Evolutionary conservation across 257 asterid species (phyloP), one percentile per base, ranked within the genome.

Genomic region (Euphrasia confusa): DNA sequence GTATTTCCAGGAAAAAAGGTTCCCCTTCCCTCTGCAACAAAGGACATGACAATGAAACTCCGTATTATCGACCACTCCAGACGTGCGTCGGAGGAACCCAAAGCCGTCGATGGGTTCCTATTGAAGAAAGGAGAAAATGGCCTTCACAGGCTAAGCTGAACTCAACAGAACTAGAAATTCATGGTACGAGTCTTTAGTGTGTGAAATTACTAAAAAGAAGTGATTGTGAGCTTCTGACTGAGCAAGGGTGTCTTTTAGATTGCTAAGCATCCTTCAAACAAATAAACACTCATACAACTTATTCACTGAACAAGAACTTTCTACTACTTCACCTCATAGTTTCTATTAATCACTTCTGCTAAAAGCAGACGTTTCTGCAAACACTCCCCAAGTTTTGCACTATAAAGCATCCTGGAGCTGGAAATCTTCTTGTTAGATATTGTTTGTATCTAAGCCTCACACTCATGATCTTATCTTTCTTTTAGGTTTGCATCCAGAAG

Each of bases 11-110:
- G 87, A 89, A 90, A 75, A 75, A 75, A 50, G 74, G 89, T 47
- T 75, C 90, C 21, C 90, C 86, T 66, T 65, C 97, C 28, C 75
- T 89, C 24, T 93, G 99, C 78, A 81, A 79, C 71, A 85, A 86
- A 75, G 84, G 72, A 66, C 91, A 74, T 54, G 96, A 93, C 68
- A 49, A 82, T 58, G 97, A 93, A 78, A 75, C 94, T 62, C 96
- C 99, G 3, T 82, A 93, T 71, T 93, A 93, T 70, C 84, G 94
- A 67, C 86, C 96, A 13, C 96, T 93, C 61, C 92, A 82, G 39
- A 65, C 77, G 52, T 93, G 99, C 80, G 74, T 93, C 58, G 94
- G 87, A 57, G 99, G 97, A 72, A 85, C 97, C 32, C 96, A 83
- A 58, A 84, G 84, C 78, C 88, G 78, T 28, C 87, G 99, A 68